Percentiles rank a stretch among this genome's conserved stretches.
Conservation (phyloP, 139 green algal species). For the Desmodesmus armatus region DNA sequence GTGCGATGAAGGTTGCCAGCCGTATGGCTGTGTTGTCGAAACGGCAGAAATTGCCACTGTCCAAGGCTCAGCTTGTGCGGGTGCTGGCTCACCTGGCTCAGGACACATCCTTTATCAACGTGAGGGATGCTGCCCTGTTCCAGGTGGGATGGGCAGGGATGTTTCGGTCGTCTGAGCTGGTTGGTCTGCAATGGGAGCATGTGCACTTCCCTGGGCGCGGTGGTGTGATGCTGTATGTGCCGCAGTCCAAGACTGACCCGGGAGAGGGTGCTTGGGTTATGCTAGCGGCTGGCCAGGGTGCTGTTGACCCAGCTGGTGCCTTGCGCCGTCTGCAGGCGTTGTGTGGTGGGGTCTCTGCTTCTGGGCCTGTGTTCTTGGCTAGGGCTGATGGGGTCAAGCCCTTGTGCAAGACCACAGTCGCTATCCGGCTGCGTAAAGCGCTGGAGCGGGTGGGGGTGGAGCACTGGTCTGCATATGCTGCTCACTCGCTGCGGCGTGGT, state of each 20-base stretch:
- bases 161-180: conserved; percentile 13
- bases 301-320: neutral
- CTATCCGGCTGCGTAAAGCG: too few species aligned
- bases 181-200: conserved; percentile 5
- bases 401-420: too few species aligned
- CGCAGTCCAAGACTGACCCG: conserved; percentile 18
- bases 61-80: neutral
- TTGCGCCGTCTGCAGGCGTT: neutral
- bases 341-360: too few species aligned
- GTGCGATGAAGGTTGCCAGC: too few species aligned
- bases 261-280: conserved; percentile 22
- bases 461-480: too few species aligned
- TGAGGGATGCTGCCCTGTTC: conserved; percentile 9
- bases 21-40: neutral
- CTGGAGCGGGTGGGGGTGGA: too few species aligned
- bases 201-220: neutral
- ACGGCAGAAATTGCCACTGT: conserved; percentile 17
- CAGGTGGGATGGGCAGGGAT: conserved; percentile 18
- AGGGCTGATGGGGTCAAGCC: too few species aligned
- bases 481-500: conserved; percentile 2
- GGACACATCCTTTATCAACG: neutral
- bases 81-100: neutral
- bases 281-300: neutral
- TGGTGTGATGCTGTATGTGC: conserved; percentile 29
- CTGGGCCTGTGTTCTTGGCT: too few species aligned